phyloP scores from a whole-genome alignment of 805 yeast species.

The Candida nanaspora region DNA sequence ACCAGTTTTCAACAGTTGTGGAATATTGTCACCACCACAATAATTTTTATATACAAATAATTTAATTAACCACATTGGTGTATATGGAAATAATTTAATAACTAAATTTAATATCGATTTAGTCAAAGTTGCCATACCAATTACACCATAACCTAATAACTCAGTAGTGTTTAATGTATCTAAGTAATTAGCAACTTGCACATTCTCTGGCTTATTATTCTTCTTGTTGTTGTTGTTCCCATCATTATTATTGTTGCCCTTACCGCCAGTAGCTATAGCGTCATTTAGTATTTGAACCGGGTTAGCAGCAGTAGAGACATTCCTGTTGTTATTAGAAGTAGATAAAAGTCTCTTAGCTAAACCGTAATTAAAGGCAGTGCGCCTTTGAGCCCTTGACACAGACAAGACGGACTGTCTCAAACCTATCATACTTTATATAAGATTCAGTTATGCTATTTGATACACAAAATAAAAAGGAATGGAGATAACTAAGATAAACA shows the following conservation, averaged over 20 bases:
- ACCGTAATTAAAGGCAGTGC: too few relatives aligned
- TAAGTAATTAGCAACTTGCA: slow-evolving; percentile 31
- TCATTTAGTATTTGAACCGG: too few relatives aligned
- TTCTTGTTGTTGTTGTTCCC: not conserved
- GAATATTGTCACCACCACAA: slow-evolving; percentile 81
- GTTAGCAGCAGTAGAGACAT: too few relatives aligned
- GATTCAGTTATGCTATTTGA: too few relatives aligned
- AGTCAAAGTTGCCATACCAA: slow-evolving; percentile 63
- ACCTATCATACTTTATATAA: too few relatives aligned
- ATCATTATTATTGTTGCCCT: not conserved
- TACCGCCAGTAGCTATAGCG: too few relatives aligned
- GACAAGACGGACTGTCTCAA: too few relatives aligned
- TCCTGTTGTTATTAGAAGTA: too few relatives aligned
- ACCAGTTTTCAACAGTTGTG: slow-evolving; percentile 69
- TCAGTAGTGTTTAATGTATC: slow-evolving; percentile 47
- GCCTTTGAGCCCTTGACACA: too few relatives aligned
- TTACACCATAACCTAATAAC: slow-evolving; percentile 56
- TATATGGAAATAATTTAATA: slow-evolving; percentile 61
- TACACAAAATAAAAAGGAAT: too few relatives aligned
- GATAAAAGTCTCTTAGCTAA: too few relatives aligned
- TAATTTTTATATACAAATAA: slow-evolving; percentile 73
- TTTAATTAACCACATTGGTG: slow-evolving; percentile 67
- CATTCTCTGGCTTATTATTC: not conserved
- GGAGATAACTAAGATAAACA: too few relatives aligned
- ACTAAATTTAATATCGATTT: slow-evolving; percentile 54